Base-by-base conservation (phyloP, 2,329 filamentous ascomycete species). In the Blumeria hordei region DNA sequence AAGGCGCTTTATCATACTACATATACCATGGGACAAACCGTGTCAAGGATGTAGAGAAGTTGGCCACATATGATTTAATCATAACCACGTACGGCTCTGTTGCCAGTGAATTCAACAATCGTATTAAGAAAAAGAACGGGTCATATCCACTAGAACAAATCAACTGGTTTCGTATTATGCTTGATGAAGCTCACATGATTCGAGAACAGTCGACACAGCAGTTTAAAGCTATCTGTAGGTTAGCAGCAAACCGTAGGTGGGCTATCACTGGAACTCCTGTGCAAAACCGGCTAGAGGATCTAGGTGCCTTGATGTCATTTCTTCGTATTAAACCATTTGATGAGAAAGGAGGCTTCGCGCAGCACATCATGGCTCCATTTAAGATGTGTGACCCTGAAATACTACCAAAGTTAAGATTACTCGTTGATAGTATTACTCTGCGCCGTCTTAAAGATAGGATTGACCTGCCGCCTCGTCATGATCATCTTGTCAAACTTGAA, bases 251-350 rank as follows among this genome's bases (percentile, higher is more conserved):
- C 63, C 79, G 88, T 35, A 81, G 88, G 36, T 98, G 92, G 92
- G 90, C 88, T 2, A 86, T 96, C n/a, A 96, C 92, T 0, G 92
- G 90, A 55, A 96, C 92, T 0, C 92, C 88, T 0, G 85, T 96
- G 8, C 90, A 96, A 67, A 98, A 98, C 64, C 81, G 85, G 3
- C 74, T 96, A 2, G 88, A 93, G 60, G 92, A 98, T 65, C 74
- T 96, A 21, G 85, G 86, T 12, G 85, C 90, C 1, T 72, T 96
- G 2, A 80, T 94, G 57, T 85, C 82, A 35, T 96, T 96, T 64
- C 71, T 96, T 44, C 80, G 84, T 12, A 72, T 96, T 12, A 80
- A 80, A 62, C 90, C 90, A 0, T 96, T 96, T 63, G 80, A 94
- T 58, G 82, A 90, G 52, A 77, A 78, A 55, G 71, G 72, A 54